Evolutionary conservation across 148 eudicot species (phyloP), one percentile per base, ranked within the genome.

Genomic region (Polygonum aviculare): DNA sequence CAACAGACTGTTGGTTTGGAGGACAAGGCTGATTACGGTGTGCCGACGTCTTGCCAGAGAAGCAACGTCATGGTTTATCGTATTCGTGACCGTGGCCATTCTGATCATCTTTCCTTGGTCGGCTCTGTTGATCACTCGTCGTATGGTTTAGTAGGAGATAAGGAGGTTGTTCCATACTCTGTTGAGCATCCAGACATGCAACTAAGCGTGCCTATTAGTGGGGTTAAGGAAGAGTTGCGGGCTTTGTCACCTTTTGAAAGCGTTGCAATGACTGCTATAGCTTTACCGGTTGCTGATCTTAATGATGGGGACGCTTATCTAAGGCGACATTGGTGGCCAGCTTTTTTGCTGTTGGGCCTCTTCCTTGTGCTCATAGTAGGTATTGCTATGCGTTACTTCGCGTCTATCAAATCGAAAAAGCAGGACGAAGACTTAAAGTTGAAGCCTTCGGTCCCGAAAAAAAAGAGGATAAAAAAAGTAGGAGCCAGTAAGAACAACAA

Each of bases 391-490:
- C 21, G 18, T 76, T 80, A 75, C 72, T 72, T 19, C 45, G 35
- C 8, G 50, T 11, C 26, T 38, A 7, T 47, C 69, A 40, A 65
- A 51, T 48, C 74, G 60, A 59, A 63, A 62, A 60, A 54, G 33
- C 82, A 44, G 75, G 84, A 62, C 74, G 45, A 78, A 35, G 74
- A 77, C 55, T 62, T 73, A 49, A 77, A 70, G 74, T 75, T 74
- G 72, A 77, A 84, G 74, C 62, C 82, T 59, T 48, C 69, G 41
- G 80, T 87, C 77, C 79, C 91, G 12, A 92, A 72, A 54, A 72
- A 44, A 16, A 72, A 44, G 75, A 72, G 21, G 35, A 45, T 52
- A 8, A 19, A 19, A 72, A 72, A 72, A 45, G 22, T 54, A 44
- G 54, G 33, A 4, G 5, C 15, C 3, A 44, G 2, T 2, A 72